Evolutionary conservation across 1,139 yeast species (phyloP), one percentile per base, ranked within the genome.

Genomic region (Kodamaea suecica): DNA sequence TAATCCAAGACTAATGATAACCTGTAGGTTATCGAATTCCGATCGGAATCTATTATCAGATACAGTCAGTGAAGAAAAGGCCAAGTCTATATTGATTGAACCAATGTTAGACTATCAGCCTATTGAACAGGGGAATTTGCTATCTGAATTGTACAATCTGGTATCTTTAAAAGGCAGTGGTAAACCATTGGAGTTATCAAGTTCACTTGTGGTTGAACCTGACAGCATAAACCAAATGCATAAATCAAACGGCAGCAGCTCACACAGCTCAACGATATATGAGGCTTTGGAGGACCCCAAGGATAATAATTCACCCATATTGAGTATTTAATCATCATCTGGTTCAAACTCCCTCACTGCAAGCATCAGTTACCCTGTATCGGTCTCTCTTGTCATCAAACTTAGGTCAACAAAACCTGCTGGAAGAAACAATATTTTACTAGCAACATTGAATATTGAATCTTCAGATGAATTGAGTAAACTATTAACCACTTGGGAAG

Each of bases 361-460:
- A n/a, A 37, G 43, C 14, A 29, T 49, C 10, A 40, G 43, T 4
- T 39, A 75, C 4, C 70, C 76, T 1, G 72, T 76, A 1, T 62
- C 65, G 17, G 71, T 80, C 2, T 65, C 78, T 0, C 57, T 76
- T 33, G 76, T 77, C 27, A 68, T 83, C 45, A 66, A 77, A 40
- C 60, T 83, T 27, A 70, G 80, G 44, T 72, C 80, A 36, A 66
- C 78, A 19, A 70, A 74, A 53, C 68, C 84, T 2, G 78, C 76
- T 1, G 80, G 80, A 4, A 65, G 78, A 34, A 69, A 72, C 42
- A 71, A 72, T 38, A 56, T 70, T 15, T 50, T 79, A 3, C 55
- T 79, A 13, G 72, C 81, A 1, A 73, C 80, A 0, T 57, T 83
- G 33, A 82, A 75, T 37, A 57, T 82, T 15, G 79, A 76, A 38